Conservation (phyloP, 495 filamentous ascomycete genomes). For the Neurospora sp. region DNA sequence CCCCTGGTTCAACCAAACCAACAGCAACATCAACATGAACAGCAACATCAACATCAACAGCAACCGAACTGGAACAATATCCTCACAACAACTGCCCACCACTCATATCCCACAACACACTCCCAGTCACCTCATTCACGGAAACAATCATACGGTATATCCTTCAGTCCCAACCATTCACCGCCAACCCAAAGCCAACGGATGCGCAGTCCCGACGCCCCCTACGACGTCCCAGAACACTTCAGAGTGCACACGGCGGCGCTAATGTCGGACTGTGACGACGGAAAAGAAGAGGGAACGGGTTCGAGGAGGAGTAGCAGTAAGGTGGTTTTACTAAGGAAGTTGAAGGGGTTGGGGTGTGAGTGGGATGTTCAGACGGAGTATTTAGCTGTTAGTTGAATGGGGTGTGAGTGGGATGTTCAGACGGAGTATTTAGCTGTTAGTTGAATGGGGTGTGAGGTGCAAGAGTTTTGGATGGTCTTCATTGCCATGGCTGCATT, state of each 20-base stretch:
- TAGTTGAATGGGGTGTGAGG: background rate
- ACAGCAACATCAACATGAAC: background rate
- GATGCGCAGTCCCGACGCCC: slow-evolving; percentile 15
- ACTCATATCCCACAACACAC: background rate
- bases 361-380: slow-evolving; percentile 23
- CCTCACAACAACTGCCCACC: background rate
- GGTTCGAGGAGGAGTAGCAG: slow-evolving; percentile 19
- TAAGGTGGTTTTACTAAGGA: slow-evolving; percentile 23
- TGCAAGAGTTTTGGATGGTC: background rate
- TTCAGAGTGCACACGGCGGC: slow-evolving; percentile 21
- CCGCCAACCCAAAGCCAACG: background rate
- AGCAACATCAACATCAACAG: background rate
- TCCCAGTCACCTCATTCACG: background rate
- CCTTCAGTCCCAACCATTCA: background rate
- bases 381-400: slow-evolving; percentile 14
- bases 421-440: slow-evolving; percentile 19
- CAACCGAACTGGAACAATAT: background rate
- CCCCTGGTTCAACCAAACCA: background rate
- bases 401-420: slow-evolving; percentile 19
- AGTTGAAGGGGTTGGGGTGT: slow-evolving; percentile 14
- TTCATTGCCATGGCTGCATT: background rate
- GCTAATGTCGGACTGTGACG: slow-evolving; percentile 1
- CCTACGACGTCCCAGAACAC: slow-evolving; percentile 23
- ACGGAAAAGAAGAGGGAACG: background rate
- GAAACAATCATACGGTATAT: background rate